Evolutionary conservation across 108 stramenopile genomes (phyloP).

Genomic region (Discostella pseudostelligera): DNA sequence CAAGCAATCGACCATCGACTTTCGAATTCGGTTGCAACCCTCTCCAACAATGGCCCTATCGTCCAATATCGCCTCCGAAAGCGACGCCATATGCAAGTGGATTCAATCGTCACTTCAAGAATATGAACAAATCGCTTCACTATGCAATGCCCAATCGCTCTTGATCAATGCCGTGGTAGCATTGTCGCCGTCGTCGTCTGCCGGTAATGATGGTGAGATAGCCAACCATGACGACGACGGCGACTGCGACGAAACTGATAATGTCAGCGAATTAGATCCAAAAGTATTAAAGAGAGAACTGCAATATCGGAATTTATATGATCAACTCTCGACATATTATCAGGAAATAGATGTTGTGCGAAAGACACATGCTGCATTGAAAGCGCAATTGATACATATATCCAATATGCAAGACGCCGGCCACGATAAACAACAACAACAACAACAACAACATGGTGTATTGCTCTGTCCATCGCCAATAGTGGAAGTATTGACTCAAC

Average conservation of each 20-base stretch:
- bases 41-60: too few species aligned
- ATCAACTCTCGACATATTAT: constrained; percentile 17
- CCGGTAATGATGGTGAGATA: neutral
- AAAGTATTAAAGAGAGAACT: constrained; percentile 2
- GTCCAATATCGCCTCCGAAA: neutral
- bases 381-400: constrained; percentile 8
- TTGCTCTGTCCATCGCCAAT: constrained; percentile 3
- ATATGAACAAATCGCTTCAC: constrained; percentile 42
- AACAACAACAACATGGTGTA: too few species aligned
- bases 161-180: constrained; percentile 24
- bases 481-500: constrained; percentile 19
- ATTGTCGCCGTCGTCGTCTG: neutral
- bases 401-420: neutral
- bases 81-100: constrained; percentile 22
- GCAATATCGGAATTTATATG: constrained; percentile 12
- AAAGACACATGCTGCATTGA: constrained; percentile 31
- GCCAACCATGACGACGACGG: neutral
- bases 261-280: neutral
- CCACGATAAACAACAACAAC: too few species aligned
- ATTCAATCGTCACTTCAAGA: constrained; percentile 30
- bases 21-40: too few species aligned
- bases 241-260: neutral
- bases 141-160: constrained; percentile 35
- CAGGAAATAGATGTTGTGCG: constrained; percentile 35
- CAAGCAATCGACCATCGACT: too few species aligned